These are phyloP conservation scores for Tuber microsphaerosporum DNA, from an alignment of 495 filamentous ascomycete genomes.

Conservation along the genomic window DNA sequence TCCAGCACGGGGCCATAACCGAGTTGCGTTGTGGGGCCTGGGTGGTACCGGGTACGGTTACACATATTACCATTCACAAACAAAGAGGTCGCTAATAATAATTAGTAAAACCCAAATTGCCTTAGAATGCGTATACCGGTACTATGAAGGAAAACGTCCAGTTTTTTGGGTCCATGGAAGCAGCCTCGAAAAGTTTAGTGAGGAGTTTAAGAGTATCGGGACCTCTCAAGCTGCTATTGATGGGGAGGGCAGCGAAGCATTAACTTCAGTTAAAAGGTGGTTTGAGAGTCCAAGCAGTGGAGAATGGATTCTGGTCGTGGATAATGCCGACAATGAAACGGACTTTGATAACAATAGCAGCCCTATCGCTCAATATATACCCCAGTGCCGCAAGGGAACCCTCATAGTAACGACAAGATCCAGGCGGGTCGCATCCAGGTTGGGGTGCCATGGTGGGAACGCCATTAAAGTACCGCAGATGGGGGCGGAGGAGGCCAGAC, in stretches of 20 bases:
- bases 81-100: slow-evolving; percentile 11
- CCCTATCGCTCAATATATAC: slow-evolving; percentile 11
- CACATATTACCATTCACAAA: background rate
- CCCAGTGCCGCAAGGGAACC: slow-evolving; percentile 14
- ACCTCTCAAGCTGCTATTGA: slow-evolving; percentile 30
- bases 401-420: slow-evolving; percentile 17
- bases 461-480: background rate
- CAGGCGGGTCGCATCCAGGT: slow-evolving; percentile 5
- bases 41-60: slow-evolving; percentile 50
- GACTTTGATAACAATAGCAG: slow-evolving; percentile 10
- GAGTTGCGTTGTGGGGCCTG: slow-evolving; percentile 45
- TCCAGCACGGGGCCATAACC: slow-evolving; percentile 15
- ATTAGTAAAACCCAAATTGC: slow-evolving; percentile 49
- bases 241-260: slow-evolving; percentile 8
- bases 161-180: slow-evolving; percentile 46
- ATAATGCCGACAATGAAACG: slow-evolving; percentile 43
- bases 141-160: background rate
- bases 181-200: slow-evolving; percentile 39
- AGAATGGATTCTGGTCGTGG: slow-evolving; percentile 42
- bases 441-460: background rate
- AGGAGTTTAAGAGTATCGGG: slow-evolving; percentile 44
- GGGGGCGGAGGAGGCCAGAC: background rate
- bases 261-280: slow-evolving; percentile 9
- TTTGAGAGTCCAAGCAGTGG: slow-evolving; percentile 18
- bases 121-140: slow-evolving; percentile 45